These are phyloP conservation scores for Myxozyma udenii DNA, from an alignment of 805 yeast genomes.

Conservation along the genomic window DNA sequence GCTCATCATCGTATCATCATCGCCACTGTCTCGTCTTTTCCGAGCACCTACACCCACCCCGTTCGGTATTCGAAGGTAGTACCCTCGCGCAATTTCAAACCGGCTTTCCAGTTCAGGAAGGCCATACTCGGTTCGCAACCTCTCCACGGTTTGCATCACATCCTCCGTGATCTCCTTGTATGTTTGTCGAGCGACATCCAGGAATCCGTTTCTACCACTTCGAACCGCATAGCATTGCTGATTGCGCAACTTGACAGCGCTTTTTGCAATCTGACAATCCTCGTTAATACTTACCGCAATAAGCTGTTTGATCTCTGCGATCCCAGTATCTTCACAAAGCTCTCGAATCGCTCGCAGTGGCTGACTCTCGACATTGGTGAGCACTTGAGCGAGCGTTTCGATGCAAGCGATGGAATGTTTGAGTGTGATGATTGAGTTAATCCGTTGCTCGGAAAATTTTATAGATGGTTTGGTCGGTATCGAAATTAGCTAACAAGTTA, in stretches of 20 bases:
- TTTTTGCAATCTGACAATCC: conserved; percentile 45
- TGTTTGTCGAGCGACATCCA: conserved; percentile 46
- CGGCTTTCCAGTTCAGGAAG: conserved; percentile 36
- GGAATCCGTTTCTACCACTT: conserved; percentile 46
- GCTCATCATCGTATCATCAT: not conserved
- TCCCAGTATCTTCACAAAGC: conserved; percentile 36
- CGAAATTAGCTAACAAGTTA: conserved; percentile 27
- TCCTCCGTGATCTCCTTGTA: conserved; percentile 44
- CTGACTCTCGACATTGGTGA: conserved; percentile 25
- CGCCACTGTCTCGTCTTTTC: not conserved
- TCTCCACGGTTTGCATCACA: conserved; percentile 35
- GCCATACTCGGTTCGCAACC: conserved; percentile 32
- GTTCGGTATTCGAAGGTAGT: conserved; percentile 38
- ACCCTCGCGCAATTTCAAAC: conserved; percentile 43
- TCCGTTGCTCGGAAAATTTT: conserved; percentile 39
- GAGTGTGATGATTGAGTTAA: conserved; percentile 44
- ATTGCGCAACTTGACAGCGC: conserved; percentile 44
- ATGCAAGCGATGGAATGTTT: conserved; percentile 40
- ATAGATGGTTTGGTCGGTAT: conserved; percentile 35
- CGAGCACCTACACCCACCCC: not conserved
- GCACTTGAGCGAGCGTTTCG: conserved; percentile 15
- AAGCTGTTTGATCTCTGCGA: conserved; percentile 31
- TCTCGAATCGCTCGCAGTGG: conserved; percentile 21
- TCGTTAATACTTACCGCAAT: conserved; percentile 43
- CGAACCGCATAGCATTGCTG: conserved; percentile 48